Evolutionary conservation across 306 rosid species (phyloP).

Genomic region (Leucaena leucocephala): DNA sequence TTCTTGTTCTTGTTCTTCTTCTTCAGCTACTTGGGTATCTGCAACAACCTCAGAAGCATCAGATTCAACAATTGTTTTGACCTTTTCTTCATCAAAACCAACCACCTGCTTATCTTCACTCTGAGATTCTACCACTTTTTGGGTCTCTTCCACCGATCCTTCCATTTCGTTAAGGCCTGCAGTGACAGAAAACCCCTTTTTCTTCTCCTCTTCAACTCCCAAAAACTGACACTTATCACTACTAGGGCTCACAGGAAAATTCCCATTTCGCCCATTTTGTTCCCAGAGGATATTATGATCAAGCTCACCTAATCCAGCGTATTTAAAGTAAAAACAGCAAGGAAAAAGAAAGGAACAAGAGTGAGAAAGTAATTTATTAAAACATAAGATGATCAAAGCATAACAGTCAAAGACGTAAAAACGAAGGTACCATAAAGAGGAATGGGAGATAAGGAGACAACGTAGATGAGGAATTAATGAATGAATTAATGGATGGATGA

Average conservation of each 20-base stretch:
- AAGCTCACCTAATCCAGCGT: background rate
- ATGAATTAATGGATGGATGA: background rate
- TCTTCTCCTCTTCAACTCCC: constrained; percentile 30
- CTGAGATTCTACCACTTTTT: constrained; percentile 25
- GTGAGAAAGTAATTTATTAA: background rate
- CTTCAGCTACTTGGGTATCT: constrained; percentile 21
- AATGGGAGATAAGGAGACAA: background rate
- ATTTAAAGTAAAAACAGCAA: background rate
- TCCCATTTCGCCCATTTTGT: constrained; percentile 10
- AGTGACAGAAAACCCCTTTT: constrained; percentile 4
- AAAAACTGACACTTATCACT: constrained; percentile 5
- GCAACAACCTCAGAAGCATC: constrained; percentile 19
- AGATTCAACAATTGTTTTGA: constrained; percentile 30
- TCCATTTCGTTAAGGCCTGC: constrained; percentile 48
- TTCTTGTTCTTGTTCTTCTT: background rate
- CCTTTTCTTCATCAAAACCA: constrained; percentile 16
- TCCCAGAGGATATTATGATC: constrained; percentile 1
- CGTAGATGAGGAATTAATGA: constrained; percentile 1
- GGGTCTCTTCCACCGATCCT: constrained; percentile 39
- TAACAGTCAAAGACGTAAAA: constrained; percentile 10
- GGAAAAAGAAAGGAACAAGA: background rate
- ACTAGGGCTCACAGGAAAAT: constrained; percentile 19
- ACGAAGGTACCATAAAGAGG: background rate
- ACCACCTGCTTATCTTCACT: constrained; percentile 33
- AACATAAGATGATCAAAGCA: constrained; percentile 16